Evolutionary conservation across 495 filamentous ascomycete genomes (phyloP).

Genomic region (Massariosphaeria phaeospora): DNA sequence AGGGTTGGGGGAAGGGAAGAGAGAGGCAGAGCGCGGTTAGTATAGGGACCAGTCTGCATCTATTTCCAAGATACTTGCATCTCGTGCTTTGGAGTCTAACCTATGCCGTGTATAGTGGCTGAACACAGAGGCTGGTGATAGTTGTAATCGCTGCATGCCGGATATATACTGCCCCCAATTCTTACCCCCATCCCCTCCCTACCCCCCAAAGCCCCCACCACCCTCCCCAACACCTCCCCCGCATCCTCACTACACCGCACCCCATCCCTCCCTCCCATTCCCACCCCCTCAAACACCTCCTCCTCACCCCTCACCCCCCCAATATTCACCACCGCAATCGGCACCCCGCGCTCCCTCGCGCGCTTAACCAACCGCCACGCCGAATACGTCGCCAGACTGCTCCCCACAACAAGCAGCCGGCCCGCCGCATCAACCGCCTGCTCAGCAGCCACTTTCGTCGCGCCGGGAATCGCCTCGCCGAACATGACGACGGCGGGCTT

Average conservation of each 20-base stretch:
- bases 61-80: too few species aligned
- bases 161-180: too few species aligned
- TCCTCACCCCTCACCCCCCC: constrained; percentile 43
- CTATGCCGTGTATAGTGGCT: too few species aligned
- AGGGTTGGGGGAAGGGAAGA: too few species aligned
- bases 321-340: constrained; percentile 54
- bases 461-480: constrained; percentile 70
- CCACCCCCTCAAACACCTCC: constrained; percentile 33
- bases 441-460: constrained; percentile 72
- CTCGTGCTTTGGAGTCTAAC: too few species aligned
- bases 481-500: constrained; percentile 96
- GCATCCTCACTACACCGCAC: constrained; percentile 34
- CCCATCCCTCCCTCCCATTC: constrained; percentile 21
- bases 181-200: constrained; percentile 3
- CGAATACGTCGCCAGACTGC: constrained; percentile 87
- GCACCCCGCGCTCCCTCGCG: constrained; percentile 75
- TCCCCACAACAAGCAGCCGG: constrained; percentile 74
- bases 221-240: constrained; percentile 35
- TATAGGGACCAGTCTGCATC: too few species aligned
- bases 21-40: too few species aligned
- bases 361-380: constrained; percentile 85
- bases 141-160: too few species aligned
- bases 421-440: constrained; percentile 69
- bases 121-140: too few species aligned
- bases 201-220: constrained; percentile 31